phyloP scores from a whole-genome alignment of 768 basidiomycete species.

The Lactifluus pinguis region DNA sequence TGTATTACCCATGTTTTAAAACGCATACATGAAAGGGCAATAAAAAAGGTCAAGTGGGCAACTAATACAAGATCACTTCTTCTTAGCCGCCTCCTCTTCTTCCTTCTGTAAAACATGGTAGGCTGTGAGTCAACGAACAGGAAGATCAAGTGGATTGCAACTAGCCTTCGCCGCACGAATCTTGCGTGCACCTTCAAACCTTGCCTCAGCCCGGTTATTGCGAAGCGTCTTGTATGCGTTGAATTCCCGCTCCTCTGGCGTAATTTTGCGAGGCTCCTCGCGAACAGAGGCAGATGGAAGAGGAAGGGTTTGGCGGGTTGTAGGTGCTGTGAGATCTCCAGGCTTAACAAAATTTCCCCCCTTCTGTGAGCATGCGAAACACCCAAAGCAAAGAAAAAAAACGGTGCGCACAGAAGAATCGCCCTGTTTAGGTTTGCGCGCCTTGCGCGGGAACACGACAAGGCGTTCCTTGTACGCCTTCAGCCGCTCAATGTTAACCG shows the following conservation, averaged over 20 bases:
- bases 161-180: constrained; percentile 76
- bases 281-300: constrained; percentile 58
- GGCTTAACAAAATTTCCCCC: constrained; percentile 38
- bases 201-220: constrained; percentile 65
- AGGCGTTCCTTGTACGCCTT: constrained; percentile 87
- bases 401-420: constrained; percentile 69
- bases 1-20: constrained; percentile 31
- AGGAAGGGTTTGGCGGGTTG: constrained; percentile 57
- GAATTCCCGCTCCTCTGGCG: constrained; percentile 81
- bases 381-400: not conserved
- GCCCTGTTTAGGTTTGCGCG: constrained; percentile 91
- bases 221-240: constrained; percentile 87
- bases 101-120: constrained; percentile 49
- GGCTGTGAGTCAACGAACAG: constrained; percentile 16
- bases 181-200: constrained; percentile 85
- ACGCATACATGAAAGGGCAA: constrained; percentile 25
- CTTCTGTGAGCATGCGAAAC: constrained; percentile 7
- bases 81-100: constrained; percentile 88
- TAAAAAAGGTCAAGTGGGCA: constrained; percentile 18
- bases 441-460: constrained; percentile 95
- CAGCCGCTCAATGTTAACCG: constrained; percentile 88
- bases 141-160: constrained; percentile 9
- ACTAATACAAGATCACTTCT: constrained; percentile 50
- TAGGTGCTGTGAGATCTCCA: constrained; percentile 71
- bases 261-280: constrained; percentile 91